A percentile compares a stretch with the other conserved stretches of the same genome.
Evolutionary conservation across 306 rosid species (phyloP).

Genomic region (Arachis stenosperma): DNA sequence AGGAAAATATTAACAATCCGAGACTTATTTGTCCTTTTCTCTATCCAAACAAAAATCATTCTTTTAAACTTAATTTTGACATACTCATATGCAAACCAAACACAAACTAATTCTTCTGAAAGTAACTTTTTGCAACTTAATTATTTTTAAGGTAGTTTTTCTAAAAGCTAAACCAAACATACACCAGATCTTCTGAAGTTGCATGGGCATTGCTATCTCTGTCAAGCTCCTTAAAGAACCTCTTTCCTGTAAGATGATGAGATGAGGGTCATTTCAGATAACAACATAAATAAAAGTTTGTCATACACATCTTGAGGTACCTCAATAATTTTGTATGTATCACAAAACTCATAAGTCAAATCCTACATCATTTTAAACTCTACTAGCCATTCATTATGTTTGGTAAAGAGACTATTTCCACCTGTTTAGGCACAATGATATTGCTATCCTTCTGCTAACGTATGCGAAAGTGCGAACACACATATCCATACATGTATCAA

Average conservation of each 20-base stretch:
- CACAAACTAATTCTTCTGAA: too few species aligned
- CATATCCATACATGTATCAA: not conserved
- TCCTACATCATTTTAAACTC: not conserved
- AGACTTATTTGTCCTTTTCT: too few species aligned
- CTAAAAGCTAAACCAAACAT: too few species aligned
- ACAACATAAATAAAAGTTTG: conserved; percentile 12
- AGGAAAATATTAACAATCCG: too few species aligned
- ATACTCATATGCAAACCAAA: too few species aligned
- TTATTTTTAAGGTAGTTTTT: too few species aligned
- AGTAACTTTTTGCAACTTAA: too few species aligned
- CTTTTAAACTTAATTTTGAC: too few species aligned
- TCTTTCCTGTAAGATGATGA: conserved; percentile 65
- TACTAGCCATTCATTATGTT: not conserved
- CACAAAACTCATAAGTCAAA: not conserved
- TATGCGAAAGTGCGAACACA: too few species aligned
- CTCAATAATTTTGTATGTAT: not conserved
- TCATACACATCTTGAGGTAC: not conserved
- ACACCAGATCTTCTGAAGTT: conserved; percentile 81
- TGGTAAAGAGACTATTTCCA: not conserved
- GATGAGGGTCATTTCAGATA: conserved; percentile 33
- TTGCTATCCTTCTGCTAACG: not conserved
- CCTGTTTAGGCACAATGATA: not conserved
- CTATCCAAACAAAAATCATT: too few species aligned
- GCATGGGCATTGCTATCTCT: conserved; percentile 96
- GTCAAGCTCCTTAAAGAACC: conserved; percentile 96